Base-by-base conservation (phyloP, 164 flowering plant genomes). In the Sedum album region DNA sequence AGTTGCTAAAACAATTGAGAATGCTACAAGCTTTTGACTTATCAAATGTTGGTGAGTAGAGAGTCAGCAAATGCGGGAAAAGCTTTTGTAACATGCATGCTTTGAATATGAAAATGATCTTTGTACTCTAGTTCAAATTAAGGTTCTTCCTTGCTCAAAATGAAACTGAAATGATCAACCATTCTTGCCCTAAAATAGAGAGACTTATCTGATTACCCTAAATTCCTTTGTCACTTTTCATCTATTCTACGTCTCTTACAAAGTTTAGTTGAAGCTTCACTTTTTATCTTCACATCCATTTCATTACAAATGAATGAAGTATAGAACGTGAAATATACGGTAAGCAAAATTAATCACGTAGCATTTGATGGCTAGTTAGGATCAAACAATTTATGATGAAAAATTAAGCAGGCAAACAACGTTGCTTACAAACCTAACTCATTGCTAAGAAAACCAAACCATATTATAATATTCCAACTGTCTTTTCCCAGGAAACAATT, bases 61-160 rank as follows among this genome's bases (percentile, higher is more conserved):
- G 31, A 55, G 61, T 55, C 61, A 55, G 61, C 61, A 55, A 55
- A 55, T 55, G 61, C 61, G 61, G 60, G 60, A 23, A 53, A 53
- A 53, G 60, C 60, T 53, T 53, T 53, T 21, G 8, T 2, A 53
- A 7, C 60, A 23, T 53, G 60, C 60, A 53, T 23, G 60, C 60
- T 53, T 53, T 23, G 26, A 23, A 53, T 53, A 53, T 53, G 60
- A 53, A 53, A 25, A 23, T 23, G 30, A 53, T 53, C 14, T 53
- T 53, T 53, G 60, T 53, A 21, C 17, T 23, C 60, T 53, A 21
- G 7, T 21, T 21, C 60, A 23, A 53, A 53, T 23, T 23, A 53
- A 14, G 60, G 60, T 25, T 53, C 60, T 53, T 53, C 25, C 60
- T 23, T 53, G 55, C 11, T 8, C 60, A 23, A 6, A 53, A 2